Conservation (phyloP, 768 basidiomycete species). For the Cystoderma amianthinum region DNA sequence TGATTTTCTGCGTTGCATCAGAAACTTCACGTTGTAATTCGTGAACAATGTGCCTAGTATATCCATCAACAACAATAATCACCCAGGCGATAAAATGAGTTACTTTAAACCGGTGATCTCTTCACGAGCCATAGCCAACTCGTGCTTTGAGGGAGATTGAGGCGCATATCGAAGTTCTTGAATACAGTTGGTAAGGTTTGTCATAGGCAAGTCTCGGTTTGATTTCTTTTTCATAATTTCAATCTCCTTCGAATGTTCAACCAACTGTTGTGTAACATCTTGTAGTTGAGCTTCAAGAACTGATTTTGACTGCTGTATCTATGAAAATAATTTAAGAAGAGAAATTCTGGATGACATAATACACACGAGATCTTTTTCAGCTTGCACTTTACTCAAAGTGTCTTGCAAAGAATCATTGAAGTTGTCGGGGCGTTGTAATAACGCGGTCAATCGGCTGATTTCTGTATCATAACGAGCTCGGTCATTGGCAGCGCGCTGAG, state of each 20-base stretch:
- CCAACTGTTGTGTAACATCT: slow-evolving; percentile 19
- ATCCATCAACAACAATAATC: not conserved
- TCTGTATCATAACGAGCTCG: slow-evolving; percentile 47
- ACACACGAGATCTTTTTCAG: slow-evolving; percentile 15
- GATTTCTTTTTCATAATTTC: slow-evolving; percentile 49
- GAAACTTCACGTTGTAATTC: slow-evolving; percentile 82
- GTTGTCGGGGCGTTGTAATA: slow-evolving; percentile 2
- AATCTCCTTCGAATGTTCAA: slow-evolving; percentile 38
- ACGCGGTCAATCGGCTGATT: slow-evolving; percentile 26
- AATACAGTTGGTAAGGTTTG: slow-evolving; percentile 26
- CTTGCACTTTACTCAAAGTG: slow-evolving; percentile 6
- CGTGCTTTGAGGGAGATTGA: slow-evolving; percentile 37
- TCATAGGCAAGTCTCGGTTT: slow-evolving; percentile 50
- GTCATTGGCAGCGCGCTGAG: slow-evolving; percentile 42
- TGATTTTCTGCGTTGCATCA: slow-evolving; percentile 51
- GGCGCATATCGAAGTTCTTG: slow-evolving; percentile 9
- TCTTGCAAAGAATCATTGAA: not conserved
- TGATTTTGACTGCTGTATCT: slow-evolving; percentile 19
- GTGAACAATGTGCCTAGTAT: slow-evolving; percentile 72
- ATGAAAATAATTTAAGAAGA: slow-evolving; percentile 2
- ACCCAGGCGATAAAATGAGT: slow-evolving; percentile 9
- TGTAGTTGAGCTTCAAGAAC: slow-evolving; percentile 20
- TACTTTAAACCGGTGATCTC: slow-evolving; percentile 85
- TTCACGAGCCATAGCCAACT: slow-evolving; percentile 41
- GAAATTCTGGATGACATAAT: not conserved